A percentile compares a stretch with the other conserved stretches of the same genome.
Evolutionary conservation across 2,329 filamentous ascomycete species (phyloP).

Genomic region (Byssothecium circinans): DNA sequence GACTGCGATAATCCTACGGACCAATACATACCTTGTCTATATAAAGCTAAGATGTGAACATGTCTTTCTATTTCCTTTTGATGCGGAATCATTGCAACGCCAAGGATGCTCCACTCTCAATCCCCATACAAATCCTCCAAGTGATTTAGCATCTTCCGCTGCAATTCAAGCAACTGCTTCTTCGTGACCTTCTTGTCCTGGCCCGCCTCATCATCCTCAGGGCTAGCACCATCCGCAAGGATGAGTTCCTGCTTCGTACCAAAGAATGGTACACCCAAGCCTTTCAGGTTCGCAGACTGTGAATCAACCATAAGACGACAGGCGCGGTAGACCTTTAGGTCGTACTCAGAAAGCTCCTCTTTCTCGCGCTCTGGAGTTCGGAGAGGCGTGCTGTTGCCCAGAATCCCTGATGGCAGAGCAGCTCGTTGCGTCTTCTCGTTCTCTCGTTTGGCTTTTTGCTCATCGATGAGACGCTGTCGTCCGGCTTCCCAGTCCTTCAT

Average conservation of each 20-base stretch:
- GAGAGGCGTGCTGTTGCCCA: constrained; percentile 23
- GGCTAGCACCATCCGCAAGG: constrained; percentile 21
- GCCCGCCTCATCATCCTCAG: constrained; percentile 1
- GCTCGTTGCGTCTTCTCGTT: constrained; percentile 58
- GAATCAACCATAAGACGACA: constrained; percentile 61
- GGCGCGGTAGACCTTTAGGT: constrained; percentile 64
- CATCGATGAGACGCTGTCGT: constrained; percentile 54
- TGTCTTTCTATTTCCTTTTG: too few species aligned
- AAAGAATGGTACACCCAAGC: constrained; percentile 49
- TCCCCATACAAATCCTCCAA: constrained; percentile 36
- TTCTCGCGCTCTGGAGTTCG: constrained; percentile 52
- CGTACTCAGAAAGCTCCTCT: constrained; percentile 60
- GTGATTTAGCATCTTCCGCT: constrained; percentile 42
- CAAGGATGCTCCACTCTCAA: constrained; percentile 10
- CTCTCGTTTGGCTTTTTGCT: constrained; percentile 55
- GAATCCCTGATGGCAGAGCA: constrained; percentile 46
- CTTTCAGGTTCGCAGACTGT: constrained; percentile 58
- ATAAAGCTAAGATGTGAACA: too few species aligned
- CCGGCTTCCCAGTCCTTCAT: constrained; percentile 63
- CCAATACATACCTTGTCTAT: too few species aligned
- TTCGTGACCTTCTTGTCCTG: constrained; percentile 26
- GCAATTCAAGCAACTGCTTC: constrained; percentile 31
- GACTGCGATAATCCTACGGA: too few species aligned
- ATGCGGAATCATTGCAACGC: too few species aligned
- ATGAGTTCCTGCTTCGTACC: constrained; percentile 29